Percentiles rank a stretch among this genome's conserved stretches.
These are phyloP conservation scores for Amphicarpaea edgeworthii DNA, from an alignment of 306 rosid genomes.

Conservation along the genomic window DNA sequence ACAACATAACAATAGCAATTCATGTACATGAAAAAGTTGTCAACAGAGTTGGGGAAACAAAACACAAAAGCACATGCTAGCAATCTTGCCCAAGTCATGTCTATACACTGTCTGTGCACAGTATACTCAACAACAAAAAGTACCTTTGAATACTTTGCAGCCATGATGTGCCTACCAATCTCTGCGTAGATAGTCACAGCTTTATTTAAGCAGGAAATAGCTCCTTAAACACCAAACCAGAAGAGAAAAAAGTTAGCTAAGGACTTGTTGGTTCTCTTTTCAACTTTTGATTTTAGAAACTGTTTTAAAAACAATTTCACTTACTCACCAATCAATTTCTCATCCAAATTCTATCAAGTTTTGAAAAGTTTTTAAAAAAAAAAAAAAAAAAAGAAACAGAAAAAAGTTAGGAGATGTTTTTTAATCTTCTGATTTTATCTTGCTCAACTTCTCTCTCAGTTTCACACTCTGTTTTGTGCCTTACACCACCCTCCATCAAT, in stretches of 20 bases:
- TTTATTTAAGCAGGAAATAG: conserved; percentile 59
- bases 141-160: conserved; percentile 65
- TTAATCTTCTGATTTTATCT: background rate
- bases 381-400: background rate
- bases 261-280: background rate
- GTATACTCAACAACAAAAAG: background rate
- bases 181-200: conserved; percentile 56
- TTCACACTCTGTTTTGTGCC: background rate
- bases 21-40: conserved; percentile 1
- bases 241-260: conserved; percentile 29
- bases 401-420: background rate
- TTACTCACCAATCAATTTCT: background rate
- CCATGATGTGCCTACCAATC: conserved; percentile 58
- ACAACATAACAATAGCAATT: background rate
- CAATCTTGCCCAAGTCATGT: background rate
- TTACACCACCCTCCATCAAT: background rate
- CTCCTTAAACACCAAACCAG: conserved; percentile 49
- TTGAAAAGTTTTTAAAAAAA: background rate
- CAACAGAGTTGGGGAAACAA: conserved; percentile 5
- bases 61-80: conserved; percentile 9
- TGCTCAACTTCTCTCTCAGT: background rate
- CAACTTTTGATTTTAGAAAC: background rate
- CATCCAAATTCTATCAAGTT: background rate
- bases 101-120: background rate
- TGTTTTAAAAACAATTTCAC: background rate